Evolutionary conservation across 1,284 basidiomycete species (phyloP).

Genomic region (Ganoderma lucidum): DNA sequence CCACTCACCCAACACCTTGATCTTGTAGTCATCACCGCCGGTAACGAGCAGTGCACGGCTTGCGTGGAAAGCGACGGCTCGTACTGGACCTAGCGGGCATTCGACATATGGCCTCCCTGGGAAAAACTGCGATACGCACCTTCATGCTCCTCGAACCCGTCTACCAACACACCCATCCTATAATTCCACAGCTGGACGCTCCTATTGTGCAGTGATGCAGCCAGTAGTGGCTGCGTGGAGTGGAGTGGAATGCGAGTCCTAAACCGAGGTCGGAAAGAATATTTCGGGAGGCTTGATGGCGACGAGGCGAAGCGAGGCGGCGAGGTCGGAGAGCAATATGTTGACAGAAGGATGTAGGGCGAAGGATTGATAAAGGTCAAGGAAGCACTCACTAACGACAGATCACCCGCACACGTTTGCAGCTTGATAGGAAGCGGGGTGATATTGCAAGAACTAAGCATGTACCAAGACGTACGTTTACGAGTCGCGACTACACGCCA

Average conservation of each 20-base stretch:
- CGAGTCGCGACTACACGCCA: too few species aligned
- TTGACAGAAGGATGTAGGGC: too few species aligned
- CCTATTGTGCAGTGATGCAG: slow-evolving; percentile 96
- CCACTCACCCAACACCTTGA: slow-evolving; percentile 93
- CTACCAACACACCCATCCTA: slow-evolving; percentile 98
- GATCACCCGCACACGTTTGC: too few species aligned
- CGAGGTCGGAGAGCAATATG: too few species aligned
- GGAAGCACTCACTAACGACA: too few species aligned
- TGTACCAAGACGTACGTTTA: too few species aligned
- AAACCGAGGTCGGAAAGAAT: slow-evolving; percentile 18
- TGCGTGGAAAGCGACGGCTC: slow-evolving; percentile 96
- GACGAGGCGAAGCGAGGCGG: too few species aligned
- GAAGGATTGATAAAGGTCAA: too few species aligned
- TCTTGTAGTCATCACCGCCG: slow-evolving; percentile 99
- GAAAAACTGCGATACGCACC: slow-evolving; percentile 54
- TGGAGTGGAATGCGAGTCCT: slow-evolving; percentile 91
- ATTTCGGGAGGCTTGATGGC: too few species aligned
- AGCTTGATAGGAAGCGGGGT: too few species aligned
- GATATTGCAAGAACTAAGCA: too few species aligned
- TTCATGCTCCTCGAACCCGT: slow-evolving; percentile 99
- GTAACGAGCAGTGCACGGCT: slow-evolving; percentile 93
- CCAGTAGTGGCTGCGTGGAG: slow-evolving; percentile 92
- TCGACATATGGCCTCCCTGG: slow-evolving; percentile 13
- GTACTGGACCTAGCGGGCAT: slow-evolving; percentile 82
- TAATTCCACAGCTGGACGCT: slow-evolving; percentile 99